A percentile compares a stretch with the other conserved stretches of the same genome.
phyloP scores from a whole-genome alignment of 148 eudicot genomes.

The Rhododendron vialii region DNA sequence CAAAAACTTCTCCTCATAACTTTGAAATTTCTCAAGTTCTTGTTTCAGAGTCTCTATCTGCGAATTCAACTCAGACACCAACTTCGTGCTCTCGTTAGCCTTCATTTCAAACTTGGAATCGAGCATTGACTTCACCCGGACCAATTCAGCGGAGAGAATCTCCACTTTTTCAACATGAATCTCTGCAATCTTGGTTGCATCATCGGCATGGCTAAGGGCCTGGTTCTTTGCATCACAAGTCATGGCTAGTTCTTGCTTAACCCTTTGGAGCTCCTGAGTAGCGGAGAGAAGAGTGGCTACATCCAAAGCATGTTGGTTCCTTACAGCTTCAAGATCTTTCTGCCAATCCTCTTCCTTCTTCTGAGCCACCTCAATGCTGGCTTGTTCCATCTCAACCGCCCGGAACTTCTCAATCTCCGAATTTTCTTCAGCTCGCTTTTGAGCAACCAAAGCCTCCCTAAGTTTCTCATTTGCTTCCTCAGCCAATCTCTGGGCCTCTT shows the following conservation, averaged over 20 bases:
- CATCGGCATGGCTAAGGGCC: conserved; percentile 84
- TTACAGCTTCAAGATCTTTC: conserved; percentile 63
- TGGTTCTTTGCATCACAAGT: conserved; percentile 58
- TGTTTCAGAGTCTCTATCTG: conserved; percentile 45
- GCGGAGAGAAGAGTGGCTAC: conserved; percentile 63
- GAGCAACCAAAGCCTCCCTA: conserved; percentile 77
- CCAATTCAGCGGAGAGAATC: conserved; percentile 61
- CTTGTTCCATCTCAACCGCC: conserved; percentile 81
- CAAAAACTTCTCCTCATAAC: conserved; percentile 43
- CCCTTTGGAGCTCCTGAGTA: conserved; percentile 63
- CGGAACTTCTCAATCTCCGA: conserved; percentile 89
- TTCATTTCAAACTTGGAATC: conserved; percentile 51
- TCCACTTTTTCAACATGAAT: conserved; percentile 68
- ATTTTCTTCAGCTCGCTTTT: conserved; percentile 71
- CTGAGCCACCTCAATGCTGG: conserved; percentile 68
- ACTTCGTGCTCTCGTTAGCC: conserved; percentile 34
- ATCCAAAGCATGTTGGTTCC: conserved; percentile 70
- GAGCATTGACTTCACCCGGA: conserved; percentile 54
- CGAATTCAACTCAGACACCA: conserved; percentile 43
- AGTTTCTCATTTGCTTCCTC: conserved; percentile 81
- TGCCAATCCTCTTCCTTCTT: conserved; percentile 80
- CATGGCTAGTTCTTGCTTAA: conserved; percentile 60
- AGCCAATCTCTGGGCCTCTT: conserved; percentile 63
- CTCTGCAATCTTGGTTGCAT: conserved; percentile 80
- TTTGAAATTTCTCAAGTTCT: conserved; percentile 44